These are phyloP conservation scores for Candida xyloterini DNA, from an alignment of 805 yeast species.

Conservation along the genomic window DNA sequence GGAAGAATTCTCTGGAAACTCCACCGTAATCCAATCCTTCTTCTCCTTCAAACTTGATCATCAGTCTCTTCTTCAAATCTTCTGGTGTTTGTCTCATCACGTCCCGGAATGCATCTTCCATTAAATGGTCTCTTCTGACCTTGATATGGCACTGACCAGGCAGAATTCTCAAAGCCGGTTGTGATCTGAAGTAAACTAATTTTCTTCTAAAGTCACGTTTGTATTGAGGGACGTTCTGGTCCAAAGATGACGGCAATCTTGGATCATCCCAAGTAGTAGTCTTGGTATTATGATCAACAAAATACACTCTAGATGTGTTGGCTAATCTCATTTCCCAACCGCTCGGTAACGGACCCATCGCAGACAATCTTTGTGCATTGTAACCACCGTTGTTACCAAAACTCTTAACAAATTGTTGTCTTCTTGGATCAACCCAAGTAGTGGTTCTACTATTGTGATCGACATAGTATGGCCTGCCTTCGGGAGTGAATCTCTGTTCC, in stretches of 20 bases:
- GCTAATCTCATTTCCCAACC: conserved; percentile 99
- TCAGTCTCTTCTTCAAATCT: conserved; percentile 92
- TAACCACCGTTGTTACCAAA: conserved; percentile 89
- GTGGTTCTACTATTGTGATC: conserved; percentile 99
- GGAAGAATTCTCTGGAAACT: conserved; percentile 96
- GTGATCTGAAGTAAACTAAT: conserved; percentile 95
- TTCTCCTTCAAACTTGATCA: conserved; percentile 99
- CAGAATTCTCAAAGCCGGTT: conserved; percentile 92
- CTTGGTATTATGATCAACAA: conserved; percentile 98
- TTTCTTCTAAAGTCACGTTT: conserved; percentile 98
- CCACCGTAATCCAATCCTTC: conserved; percentile 99
- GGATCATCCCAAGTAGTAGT: conserved; percentile 99
- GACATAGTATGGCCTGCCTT: conserved; percentile 96
- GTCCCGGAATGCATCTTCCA: conserved; percentile 97
- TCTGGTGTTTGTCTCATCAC: conserved; percentile 99
- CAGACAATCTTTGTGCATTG: conserved; percentile 97
- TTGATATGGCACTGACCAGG: conserved; percentile 99
- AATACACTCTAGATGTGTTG: conserved; percentile 96
- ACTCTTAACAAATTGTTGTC: conserved; percentile 96
- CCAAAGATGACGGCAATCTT: conserved; percentile 92
- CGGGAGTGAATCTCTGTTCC: conserved; percentile 98
- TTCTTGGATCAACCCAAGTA: conserved; percentile 99
- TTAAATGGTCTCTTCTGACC: conserved; percentile 93
- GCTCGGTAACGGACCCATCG: conserved; percentile 94
- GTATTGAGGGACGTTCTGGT: conserved; percentile 98